Evolutionary conservation across 768 basidiomycete genomes (phyloP).

Genomic region (Amyloporia xantha): DNA sequence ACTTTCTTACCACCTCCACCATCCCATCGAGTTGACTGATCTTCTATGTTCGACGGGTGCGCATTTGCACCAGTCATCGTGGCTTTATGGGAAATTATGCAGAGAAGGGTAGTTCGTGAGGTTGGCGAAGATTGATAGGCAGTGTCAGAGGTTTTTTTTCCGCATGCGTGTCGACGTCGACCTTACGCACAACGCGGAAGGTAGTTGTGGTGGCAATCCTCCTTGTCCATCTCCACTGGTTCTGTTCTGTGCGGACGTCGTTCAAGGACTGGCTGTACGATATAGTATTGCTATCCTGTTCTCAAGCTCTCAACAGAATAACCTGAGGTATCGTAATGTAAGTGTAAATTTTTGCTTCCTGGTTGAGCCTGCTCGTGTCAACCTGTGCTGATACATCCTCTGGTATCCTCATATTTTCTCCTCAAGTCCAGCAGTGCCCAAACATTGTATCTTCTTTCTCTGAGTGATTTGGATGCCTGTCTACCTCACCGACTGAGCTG

Average conservation of each 20-base stretch:
- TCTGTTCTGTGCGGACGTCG: not conserved
- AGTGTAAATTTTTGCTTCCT: not conserved
- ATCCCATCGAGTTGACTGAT: not conserved
- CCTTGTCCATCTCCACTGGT: not conserved
- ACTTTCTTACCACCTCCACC: not conserved
- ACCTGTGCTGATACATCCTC: constrained; percentile 3
- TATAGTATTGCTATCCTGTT: too few species aligned
- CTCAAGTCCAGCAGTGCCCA: too few species aligned
- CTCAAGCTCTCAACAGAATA: not conserved
- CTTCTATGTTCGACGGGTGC: not conserved
- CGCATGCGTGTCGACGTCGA: too few species aligned
- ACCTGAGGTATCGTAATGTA: not conserved
- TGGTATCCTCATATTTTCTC: not conserved
- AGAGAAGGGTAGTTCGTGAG: not conserved
- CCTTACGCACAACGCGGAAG: not conserved
- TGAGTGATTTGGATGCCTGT: constrained; percentile 5
- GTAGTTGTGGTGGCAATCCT: not conserved
- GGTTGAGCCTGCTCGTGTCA: too few species aligned
- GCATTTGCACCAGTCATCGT: not conserved
- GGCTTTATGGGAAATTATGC: not conserved
- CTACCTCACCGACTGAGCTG: constrained; percentile 6
- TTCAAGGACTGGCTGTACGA: too few species aligned
- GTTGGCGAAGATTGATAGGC: not conserved
- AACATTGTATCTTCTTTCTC: not conserved
- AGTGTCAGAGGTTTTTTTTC: too few species aligned